Conservation (phyloP, 2,329 filamentous ascomycete species). For the Helotiales sp. region DNA sequence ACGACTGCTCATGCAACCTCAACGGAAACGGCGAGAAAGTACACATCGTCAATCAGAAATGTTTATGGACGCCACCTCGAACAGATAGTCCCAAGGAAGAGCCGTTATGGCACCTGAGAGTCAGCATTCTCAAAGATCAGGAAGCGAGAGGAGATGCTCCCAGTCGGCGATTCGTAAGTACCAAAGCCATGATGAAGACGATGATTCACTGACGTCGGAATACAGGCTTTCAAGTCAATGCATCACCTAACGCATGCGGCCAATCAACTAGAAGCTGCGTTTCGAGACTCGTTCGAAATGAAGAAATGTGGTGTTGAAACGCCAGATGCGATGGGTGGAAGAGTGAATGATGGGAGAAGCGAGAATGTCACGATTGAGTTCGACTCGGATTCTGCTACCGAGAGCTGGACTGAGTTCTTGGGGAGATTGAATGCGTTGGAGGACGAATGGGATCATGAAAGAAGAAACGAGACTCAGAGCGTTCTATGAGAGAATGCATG, state of each 20-base stretch:
- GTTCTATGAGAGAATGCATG: slow-evolving; percentile 12
- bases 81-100: slow-evolving; percentile 3
- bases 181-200: background rate
- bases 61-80: slow-evolving; percentile 23
- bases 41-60: slow-evolving; percentile 18
- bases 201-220: slow-evolving; percentile 9
- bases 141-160: slow-evolving; percentile 26
- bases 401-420: slow-evolving; percentile 25
- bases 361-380: slow-evolving; percentile 31
- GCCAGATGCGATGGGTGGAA: slow-evolving; percentile 27
- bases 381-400: slow-evolving; percentile 18
- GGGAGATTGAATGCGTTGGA: slow-evolving; percentile 21
- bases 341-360: slow-evolving; percentile 27
- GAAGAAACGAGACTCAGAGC: slow-evolving; percentile 8
- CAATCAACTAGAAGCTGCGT: slow-evolving; percentile 27
- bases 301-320: slow-evolving; percentile 27
- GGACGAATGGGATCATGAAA: slow-evolving; percentile 24
- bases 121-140: slow-evolving; percentile 27
- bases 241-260: slow-evolving; percentile 26
- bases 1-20: slow-evolving; percentile 15
- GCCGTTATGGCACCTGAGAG: slow-evolving; percentile 26
- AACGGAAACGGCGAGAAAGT: slow-evolving; percentile 27
- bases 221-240: slow-evolving; percentile 28
- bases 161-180: slow-evolving; percentile 26
- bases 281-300: slow-evolving; percentile 23